Conservation (phyloP, 2,329 filamentous ascomycete genomes). For the Penicillium sp. region DNA sequence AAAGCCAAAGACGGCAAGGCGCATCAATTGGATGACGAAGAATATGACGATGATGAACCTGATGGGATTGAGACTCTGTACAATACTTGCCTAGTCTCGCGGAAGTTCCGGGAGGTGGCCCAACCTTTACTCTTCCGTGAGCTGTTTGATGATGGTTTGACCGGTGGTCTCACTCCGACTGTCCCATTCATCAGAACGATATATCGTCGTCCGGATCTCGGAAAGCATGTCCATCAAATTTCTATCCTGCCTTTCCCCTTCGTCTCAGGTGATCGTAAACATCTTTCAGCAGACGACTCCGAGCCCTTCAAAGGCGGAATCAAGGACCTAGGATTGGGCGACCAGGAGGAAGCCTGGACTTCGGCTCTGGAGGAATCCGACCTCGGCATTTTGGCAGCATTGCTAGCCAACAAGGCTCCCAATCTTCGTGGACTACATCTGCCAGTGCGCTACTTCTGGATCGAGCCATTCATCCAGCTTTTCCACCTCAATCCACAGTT, state of each 20-base stretch:
- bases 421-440: conserved; percentile 15
- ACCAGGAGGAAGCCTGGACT: conserved; percentile 16
- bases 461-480: conserved; percentile 5
- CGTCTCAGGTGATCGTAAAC: neutral
- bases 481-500: conserved; percentile 10
- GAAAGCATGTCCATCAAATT: conserved; percentile 11
- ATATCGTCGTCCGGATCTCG: conserved; percentile 15
- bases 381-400: conserved; percentile 10
- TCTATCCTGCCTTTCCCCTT: neutral
- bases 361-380: conserved; percentile 4
- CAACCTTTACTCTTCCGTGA: conserved; percentile 20
- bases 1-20: neutral
- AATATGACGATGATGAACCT: neutral
- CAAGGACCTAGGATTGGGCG: conserved; percentile 7
- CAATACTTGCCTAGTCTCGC: conserved; percentile 19
- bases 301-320: conserved; percentile 7
- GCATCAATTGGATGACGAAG: neutral
- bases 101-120: conserved; percentile 13
- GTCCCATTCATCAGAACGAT: conserved; percentile 12
- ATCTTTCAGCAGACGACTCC: neutral
- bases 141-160: conserved; percentile 9
- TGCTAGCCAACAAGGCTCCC: conserved; percentile 16
- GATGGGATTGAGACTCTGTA: conserved; percentile 2
- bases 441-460: conserved; percentile 5
- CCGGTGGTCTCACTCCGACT: neutral